phyloP scores from a whole-genome alignment of 805 yeast genomes.

The Maudiozyma turicensis region DNA sequence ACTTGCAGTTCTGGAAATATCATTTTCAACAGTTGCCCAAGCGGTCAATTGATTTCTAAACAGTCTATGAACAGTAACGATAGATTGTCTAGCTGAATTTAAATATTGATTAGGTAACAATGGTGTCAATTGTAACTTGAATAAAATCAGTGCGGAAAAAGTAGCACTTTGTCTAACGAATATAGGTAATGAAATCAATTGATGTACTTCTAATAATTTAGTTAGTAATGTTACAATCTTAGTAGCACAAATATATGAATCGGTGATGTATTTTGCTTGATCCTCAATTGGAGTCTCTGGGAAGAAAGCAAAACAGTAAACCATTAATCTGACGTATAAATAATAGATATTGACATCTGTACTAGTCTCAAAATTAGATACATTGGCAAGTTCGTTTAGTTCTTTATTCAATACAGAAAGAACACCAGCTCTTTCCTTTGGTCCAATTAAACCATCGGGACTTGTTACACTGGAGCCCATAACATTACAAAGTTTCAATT shows the following conservation, averaged over 20 bases:
- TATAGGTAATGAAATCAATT: constrained; percentile 75
- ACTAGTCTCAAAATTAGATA: constrained; percentile 54
- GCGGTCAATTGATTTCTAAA: constrained; percentile 82
- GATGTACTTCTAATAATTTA: constrained; percentile 53
- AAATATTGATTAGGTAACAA: constrained; percentile 55
- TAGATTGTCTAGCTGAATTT: constrained; percentile 84
- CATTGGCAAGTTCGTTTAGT: constrained; percentile 58
- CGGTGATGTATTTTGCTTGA: constrained; percentile 73
- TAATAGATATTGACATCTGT: constrained; percentile 67
- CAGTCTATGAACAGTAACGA: constrained; percentile 84
- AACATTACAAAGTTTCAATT: constrained; percentile 69
- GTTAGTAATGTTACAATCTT: constrained; percentile 72
- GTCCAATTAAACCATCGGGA: constrained; percentile 84
- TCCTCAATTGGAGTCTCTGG: constrained; percentile 86
- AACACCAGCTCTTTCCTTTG: constrained; percentile 71
- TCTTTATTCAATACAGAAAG: constrained; percentile 71
- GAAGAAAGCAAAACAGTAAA: constrained; percentile 81
- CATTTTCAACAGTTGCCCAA: constrained; percentile 86
- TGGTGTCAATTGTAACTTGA: constrained; percentile 74
- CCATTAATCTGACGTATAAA: constrained; percentile 66
- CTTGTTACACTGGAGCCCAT: constrained; percentile 81
- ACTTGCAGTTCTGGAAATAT: constrained; percentile 83
- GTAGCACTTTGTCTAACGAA: constrained; percentile 81
- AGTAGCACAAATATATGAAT: constrained; percentile 74
- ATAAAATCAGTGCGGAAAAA: constrained; percentile 66